Base-by-base conservation (phyloP, 2,329 filamentous ascomycete species). In the Penicillium sp. region DNA sequence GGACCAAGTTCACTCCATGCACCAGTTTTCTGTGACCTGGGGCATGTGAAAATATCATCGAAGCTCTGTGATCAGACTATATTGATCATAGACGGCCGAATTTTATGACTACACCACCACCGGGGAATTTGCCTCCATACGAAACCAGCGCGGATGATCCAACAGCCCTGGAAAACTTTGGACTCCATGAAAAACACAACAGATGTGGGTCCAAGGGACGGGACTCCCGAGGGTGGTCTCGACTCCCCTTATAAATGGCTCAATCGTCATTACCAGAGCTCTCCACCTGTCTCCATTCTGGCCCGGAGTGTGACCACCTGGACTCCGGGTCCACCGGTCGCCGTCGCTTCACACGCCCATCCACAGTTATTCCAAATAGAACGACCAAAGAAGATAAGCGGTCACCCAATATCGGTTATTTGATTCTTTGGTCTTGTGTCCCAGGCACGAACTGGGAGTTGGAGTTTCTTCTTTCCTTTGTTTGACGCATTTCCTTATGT, bases 1-100 rank as follows among this genome's bases (percentile, higher is more conserved):
- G 2, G 64, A 67, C 36, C 62, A 66, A 2, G 47, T 63, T n/a
- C 65, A 63, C 9, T 60, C 61, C n/a, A 55, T 67, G 58, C 59
- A 58, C 29, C 64, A 67, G 29, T 62, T 61, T 49, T 57, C 61
- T 7, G 57, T 62, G 54, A 53, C 43, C 53, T 67, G 65, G 65
- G 61, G 15, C 13, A 57, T 57, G 35, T 57, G 36, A 57, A 57
- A 25, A 33, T 27, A 29, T 17, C 17, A 41, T n/a, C 15, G 15
- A 45, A 29, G 23, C 19, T 44, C n/a, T 23, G 23, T 31, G 31
- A 12, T 25, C 25, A 23, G n/a, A 31, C 25, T 10, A 45, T 19
- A 50, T 38, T 36, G 29, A 35, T 23, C 21, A 48, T 33, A 33
- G 45, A 50, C 27, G 21, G n/a, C 35, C 15, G 15, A 47, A 47